Conservation (phyloP, 2,329 filamentous ascomycete species). For the Dactylellina sp. region DNA sequence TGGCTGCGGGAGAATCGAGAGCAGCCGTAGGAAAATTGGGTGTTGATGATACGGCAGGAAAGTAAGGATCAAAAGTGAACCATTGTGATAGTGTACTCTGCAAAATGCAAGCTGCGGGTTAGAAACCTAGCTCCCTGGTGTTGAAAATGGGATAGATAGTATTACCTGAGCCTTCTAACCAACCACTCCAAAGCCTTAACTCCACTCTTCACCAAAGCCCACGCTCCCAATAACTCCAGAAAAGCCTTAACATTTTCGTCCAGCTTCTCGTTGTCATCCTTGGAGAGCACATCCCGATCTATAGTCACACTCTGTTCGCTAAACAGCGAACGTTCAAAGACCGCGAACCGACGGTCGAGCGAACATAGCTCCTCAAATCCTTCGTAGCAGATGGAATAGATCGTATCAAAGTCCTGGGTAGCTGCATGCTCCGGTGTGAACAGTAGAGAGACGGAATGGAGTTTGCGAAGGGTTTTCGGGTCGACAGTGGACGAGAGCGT, state of each 20-base stretch:
- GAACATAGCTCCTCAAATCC: slow-evolving; percentile 92
- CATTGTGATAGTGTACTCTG: slow-evolving; percentile 93
- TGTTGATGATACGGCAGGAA: slow-evolving; percentile 94
- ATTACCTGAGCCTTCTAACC: slow-evolving; percentile 84
- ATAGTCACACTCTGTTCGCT: slow-evolving; percentile 91
- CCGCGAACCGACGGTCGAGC: slow-evolving; percentile 81
- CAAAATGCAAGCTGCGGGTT: no score
- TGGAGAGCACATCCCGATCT: slow-evolving; percentile 86
- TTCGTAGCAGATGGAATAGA: slow-evolving; percentile 87
- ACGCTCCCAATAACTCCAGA: slow-evolving; percentile 79
- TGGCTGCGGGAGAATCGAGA: slow-evolving; percentile 83
- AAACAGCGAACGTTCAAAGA: slow-evolving; percentile 84
- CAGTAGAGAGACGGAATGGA: slow-evolving; percentile 93
- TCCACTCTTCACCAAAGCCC: slow-evolving; percentile 84
- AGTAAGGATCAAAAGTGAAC: slow-evolving; percentile 78
- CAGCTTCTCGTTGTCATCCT: slow-evolving; percentile 82
- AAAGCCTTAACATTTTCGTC: slow-evolving; percentile 83
- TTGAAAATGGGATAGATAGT: no score
- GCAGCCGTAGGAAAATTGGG: slow-evolving; percentile 80
- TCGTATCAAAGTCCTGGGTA: slow-evolving; percentile 87
- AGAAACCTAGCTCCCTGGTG: no score
- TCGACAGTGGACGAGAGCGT: slow-evolving; percentile 86
- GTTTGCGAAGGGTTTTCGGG: slow-evolving; percentile 84
- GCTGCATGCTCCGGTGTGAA: slow-evolving; percentile 88
- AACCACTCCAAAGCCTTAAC: slow-evolving; percentile 96